Evolutionary conservation across 2,329 filamentous ascomycete genomes (phyloP), one percentile per base, ranked within the genome.

Genomic region (Metarhizium album): DNA sequence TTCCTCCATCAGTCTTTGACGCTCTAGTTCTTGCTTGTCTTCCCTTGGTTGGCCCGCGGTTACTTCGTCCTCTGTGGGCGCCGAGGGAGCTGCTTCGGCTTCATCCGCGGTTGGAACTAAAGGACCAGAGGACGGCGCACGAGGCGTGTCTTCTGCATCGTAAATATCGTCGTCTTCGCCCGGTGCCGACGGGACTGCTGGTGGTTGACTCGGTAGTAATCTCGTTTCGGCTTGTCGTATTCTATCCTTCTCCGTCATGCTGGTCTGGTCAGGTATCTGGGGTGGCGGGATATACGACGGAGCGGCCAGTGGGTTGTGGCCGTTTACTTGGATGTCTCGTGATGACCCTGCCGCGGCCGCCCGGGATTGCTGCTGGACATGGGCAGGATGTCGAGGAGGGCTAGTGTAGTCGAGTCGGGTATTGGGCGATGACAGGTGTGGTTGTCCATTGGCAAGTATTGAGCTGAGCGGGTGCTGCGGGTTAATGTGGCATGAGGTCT

Each of bases 11-110:
- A 87, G 65, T 37, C 83, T 73, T 51, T 71, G 76, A 20, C 82
- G 74, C 62, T 90, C 86, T 6, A 89, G 70, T 62, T 94, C 88
- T 58, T 84, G 82, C 64, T 94, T 93, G 64, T 94, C 90, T 50
- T 93, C 87, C 14, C 48, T 52, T 4, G 47, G 35, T 13, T 57
- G 57, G 23, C 52, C 58, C 9, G 50, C 57, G 22, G 51, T 60
- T 4, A 79, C 48, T 7, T 75, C 73, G 18, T 72, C 71, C n/a
- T 73, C 60, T 0, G 72, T 70, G 2, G 71, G 78, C 2, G 68
- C 74, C 4, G 71, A 73, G 5, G 70, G 69, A 29, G 27, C 27
- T 8, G 27, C 27, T 2, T 58, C 68, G 45, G 46, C 57, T 11
- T 56, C 56, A 2, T 13, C 45, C 4, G 57, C 53, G 4, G 52